A percentile compares a stretch with the other conserved stretches of the same genome.
Evolutionary conservation across 2,329 filamentous ascomycete genomes (phyloP).

Genomic region (Xylaria sp.): DNA sequence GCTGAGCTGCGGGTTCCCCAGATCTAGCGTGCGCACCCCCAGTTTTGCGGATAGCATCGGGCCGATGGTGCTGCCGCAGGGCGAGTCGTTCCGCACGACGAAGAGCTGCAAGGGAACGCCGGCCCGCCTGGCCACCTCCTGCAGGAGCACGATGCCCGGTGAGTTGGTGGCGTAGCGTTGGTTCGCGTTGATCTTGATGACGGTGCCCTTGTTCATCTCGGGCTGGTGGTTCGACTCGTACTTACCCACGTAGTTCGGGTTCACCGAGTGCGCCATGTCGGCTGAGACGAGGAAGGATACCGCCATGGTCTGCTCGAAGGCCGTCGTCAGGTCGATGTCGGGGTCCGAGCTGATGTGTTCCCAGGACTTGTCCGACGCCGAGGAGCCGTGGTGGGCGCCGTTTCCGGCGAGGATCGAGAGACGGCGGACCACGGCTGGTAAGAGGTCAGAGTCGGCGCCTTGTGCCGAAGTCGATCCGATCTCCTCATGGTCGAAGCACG

Average conservation of each 20-base stretch:
- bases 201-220: constrained; percentile 93
- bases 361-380: constrained; percentile 67
- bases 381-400: constrained; percentile 53
- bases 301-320: constrained; percentile 90
- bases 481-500: constrained; percentile 97
- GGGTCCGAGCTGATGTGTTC: constrained; percentile 58
- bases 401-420: constrained; percentile 76
- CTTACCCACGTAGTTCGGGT: constrained; percentile 92
- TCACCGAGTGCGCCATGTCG: constrained; percentile 96
- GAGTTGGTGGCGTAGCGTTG: constrained; percentile 96
- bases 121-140: constrained; percentile 78
- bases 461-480: constrained; percentile 93
- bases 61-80: constrained; percentile 94
- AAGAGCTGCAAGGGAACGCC: constrained; percentile 92
- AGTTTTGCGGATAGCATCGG: constrained; percentile 92
- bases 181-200: constrained; percentile 98
- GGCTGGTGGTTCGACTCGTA: constrained; percentile 92
- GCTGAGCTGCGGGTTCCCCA: constrained; percentile 91
- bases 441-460: constrained; percentile 88
- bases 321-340: constrained; percentile 72
- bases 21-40: constrained; percentile 85
- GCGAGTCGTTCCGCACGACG: constrained; percentile 93
- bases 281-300: constrained; percentile 94
- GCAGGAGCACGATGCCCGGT: constrained; percentile 88
- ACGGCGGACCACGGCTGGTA: constrained; percentile 85